Percentiles rank a stretch among this genome's conserved stretches.
These are phyloP conservation scores for Sarocladium kiliense DNA, from an alignment of 2,329 filamentous ascomycete genomes.

Conservation along the genomic window DNA sequence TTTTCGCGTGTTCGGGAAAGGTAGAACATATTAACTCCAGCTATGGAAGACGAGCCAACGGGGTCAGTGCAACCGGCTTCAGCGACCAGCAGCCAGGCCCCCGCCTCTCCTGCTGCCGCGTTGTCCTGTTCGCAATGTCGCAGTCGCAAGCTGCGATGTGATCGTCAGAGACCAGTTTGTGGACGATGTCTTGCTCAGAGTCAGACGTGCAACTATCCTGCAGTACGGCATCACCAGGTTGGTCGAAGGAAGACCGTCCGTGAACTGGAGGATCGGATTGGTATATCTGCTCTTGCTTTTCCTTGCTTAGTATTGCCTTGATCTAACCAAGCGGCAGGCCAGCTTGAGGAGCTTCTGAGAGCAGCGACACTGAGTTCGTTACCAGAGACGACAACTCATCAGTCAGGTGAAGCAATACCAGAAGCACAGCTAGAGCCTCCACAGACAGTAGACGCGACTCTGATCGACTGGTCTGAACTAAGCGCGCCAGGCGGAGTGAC, in stretches of 20 bases:
- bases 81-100: neutral
- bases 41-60: neutral
- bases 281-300: constrained; percentile 12
- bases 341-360: constrained; percentile 19
- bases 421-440: constrained; percentile 11
- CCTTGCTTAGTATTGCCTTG: neutral
- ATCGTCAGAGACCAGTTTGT: constrained; percentile 20
- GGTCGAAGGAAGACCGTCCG: constrained; percentile 19
- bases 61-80: neutral
- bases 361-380: constrained; percentile 10
- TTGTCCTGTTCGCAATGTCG: constrained; percentile 23
- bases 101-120: constrained; percentile 5
- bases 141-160: constrained; percentile 23
- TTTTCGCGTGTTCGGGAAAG: no score
- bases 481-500: neutral
- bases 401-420: neutral
- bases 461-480: neutral
- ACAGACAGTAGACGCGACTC: constrained; percentile 11
- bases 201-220: constrained; percentile 21
- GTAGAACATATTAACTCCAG: no score
- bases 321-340: constrained; percentile 10
- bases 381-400: neutral
- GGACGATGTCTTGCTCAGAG: constrained; percentile 18
- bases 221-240: constrained; percentile 16
- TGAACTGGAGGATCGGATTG: constrained; percentile 21